Conservation (phyloP, 129 eudicot genomes). For the Centrapalus pauciflorus region DNA sequence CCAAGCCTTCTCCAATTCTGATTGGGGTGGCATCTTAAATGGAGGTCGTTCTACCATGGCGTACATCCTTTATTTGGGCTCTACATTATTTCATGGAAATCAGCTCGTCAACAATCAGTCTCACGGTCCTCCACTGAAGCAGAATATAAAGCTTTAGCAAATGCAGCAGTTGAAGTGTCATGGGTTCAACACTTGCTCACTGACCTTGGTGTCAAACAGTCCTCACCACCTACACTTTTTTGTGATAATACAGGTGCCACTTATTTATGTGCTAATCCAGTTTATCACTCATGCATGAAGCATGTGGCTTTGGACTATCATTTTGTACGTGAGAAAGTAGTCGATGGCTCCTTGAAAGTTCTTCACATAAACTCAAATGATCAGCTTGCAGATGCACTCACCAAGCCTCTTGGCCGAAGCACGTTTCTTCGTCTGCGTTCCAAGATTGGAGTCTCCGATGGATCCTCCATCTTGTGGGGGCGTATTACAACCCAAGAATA, state of each 20-base stretch:
- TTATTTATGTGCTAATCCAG: neutral
- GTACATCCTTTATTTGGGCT: no score
- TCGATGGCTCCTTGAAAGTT: neutral
- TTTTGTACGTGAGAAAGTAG: neutral
- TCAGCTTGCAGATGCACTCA: neutral
- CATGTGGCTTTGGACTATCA: neutral
- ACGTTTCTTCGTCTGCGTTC: neutral
- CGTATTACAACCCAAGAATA: neutral
- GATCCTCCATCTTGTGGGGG: slow-evolving; percentile 1
- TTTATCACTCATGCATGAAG: neutral
- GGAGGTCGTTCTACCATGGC: no score
- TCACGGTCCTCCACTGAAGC: neutral
- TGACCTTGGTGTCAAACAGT: neutral
- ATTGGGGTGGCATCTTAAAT: no score
- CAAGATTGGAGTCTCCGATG: neutral
- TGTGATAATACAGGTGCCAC: neutral
- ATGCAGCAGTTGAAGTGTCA: neutral
- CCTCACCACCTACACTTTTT: neutral
- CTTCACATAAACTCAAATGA: neutral
- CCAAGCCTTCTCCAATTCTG: no score
- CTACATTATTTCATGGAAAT: no score
- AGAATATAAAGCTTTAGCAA: neutral
- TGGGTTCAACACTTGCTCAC: neutral
- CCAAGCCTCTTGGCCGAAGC: neutral
- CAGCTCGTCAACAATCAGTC: neutral